phyloP scores from a whole-genome alignment of 768 basidiomycete species.

The Podaxis sp. region DNA sequence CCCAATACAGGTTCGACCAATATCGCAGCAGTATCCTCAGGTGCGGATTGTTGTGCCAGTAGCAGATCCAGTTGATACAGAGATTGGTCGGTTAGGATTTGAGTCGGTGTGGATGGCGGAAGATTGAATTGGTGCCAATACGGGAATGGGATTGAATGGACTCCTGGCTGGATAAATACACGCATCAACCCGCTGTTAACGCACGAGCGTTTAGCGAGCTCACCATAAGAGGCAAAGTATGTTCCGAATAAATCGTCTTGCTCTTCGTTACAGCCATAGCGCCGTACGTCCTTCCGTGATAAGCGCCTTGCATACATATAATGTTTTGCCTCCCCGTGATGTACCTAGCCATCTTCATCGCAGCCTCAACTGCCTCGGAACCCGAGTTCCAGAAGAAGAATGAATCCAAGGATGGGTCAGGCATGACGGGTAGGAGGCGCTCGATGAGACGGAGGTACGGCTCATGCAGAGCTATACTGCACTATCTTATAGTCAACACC shows the following conservation, averaged over 20 bases:
- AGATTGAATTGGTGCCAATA: conserved; percentile 88
- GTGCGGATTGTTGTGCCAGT: conserved; percentile 73
- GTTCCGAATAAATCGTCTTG: conserved; percentile 88
- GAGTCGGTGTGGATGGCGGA: conserved; percentile 51
- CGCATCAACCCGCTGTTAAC: background rate
- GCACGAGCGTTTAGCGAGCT: background rate
- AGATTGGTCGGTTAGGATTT: conserved; percentile 59
- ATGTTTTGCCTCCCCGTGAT: conserved; percentile 85
- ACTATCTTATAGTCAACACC: conserved; percentile 41
- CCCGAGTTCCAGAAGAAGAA: conserved; percentile 99
- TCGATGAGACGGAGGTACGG: conserved; percentile 89
- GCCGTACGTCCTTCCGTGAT: conserved; percentile 92
- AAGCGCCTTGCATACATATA: conserved; percentile 86
- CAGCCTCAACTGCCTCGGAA: conserved; percentile 88
- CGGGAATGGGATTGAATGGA: conserved; percentile 80
- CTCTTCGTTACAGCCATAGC: conserved; percentile 93
- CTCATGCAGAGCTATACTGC: conserved; percentile 84
- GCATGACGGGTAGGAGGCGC: conserved; percentile 85
- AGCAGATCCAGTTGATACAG: conserved; percentile 83
- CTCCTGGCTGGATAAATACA: conserved; percentile 62
- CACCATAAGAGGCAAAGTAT: conserved; percentile 82
- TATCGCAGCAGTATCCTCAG: conserved; percentile 90
- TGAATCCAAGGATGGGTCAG: conserved; percentile 84
- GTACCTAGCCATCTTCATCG: conserved; percentile 82
- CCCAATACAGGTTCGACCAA: conserved; percentile 92